A percentile compares a stretch with the other conserved stretches of the same genome.
phyloP scores from a whole-genome alignment of 106 monocot genomes.

The Acanthochlamys bracteata region DNA sequence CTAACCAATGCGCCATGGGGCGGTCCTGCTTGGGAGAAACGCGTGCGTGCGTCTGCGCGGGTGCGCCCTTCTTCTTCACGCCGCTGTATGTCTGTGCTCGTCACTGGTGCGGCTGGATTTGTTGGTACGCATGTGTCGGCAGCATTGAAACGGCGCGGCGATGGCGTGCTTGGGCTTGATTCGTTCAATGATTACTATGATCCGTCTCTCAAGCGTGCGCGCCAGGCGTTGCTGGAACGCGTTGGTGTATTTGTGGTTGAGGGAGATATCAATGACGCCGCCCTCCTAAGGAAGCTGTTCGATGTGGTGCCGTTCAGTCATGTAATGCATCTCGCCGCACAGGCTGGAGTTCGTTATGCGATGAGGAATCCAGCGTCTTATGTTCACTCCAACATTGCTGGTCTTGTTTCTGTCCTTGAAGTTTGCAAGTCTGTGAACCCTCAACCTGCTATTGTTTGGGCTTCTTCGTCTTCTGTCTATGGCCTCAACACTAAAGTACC shows the following conservation, averaged over 20 bases:
- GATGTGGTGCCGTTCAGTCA: conserved; percentile 48
- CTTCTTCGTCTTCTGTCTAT: conserved; percentile 38
- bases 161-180: conserved; percentile 34
- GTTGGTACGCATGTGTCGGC: conserved; percentile 29
- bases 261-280: conserved; percentile 43
- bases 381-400: conserved; percentile 39
- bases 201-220: conserved; percentile 21
- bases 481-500: conserved; percentile 24
- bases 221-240: conserved; percentile 32
- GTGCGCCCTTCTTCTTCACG: conserved; percentile 6
- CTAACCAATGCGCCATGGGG: conserved; percentile 23
- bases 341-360: conserved; percentile 43
- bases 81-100: conserved; percentile 22
- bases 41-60: conserved; percentile 23
- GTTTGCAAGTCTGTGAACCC: conserved; percentile 25
- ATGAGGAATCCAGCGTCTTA: conserved; percentile 32
- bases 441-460: conserved; percentile 42
- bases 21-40: conserved; percentile 29
- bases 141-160: conserved; percentile 25
- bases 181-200: conserved; percentile 44
- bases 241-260: conserved; percentile 47
- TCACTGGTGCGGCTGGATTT: conserved; percentile 36
- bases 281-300: conserved; percentile 36
- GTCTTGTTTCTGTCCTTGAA: conserved; percentile 35
- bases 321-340: conserved; percentile 37